These are phyloP conservation scores for Phytophthora pini DNA, from an alignment of 352 stramenopile genomes.

Conservation along the genomic window DNA sequence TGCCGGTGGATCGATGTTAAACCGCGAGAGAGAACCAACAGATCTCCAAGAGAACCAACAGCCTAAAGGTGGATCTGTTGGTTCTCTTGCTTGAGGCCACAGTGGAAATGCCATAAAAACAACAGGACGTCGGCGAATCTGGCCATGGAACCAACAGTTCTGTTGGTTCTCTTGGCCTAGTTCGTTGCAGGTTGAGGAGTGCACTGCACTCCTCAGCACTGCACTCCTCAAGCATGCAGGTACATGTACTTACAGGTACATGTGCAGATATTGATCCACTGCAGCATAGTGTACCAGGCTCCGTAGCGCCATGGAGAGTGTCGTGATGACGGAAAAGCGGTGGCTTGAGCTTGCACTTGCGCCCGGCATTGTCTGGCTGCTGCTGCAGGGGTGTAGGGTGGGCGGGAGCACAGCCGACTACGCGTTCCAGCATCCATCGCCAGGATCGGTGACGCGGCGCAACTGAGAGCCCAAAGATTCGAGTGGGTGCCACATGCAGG, in stretches of 20 bases:
- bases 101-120: slow-evolving; percentile 19
- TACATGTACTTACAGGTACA: no score
- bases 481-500: background rate
- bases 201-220: background rate
- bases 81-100: slow-evolving; percentile 22
- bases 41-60: slow-evolving; percentile 32
- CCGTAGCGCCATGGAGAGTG: no score
- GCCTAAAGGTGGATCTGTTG: slow-evolving; percentile 20
- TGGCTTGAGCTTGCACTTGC: slow-evolving; percentile 8
- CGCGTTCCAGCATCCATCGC: slow-evolving; percentile 10
- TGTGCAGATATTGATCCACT: no score
- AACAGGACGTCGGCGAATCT: slow-evolving; percentile 5
- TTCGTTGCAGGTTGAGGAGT: background rate
- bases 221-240: background rate
- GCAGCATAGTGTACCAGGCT: no score
- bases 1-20: slow-evolving; percentile 22
- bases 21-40: slow-evolving; percentile 40
- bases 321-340: no score
- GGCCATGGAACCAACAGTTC: slow-evolving; percentile 14
- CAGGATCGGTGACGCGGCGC: slow-evolving; percentile 9
- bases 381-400: slow-evolving; percentile 1
- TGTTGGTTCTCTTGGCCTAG: slow-evolving; percentile 18
- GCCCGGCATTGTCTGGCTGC: slow-evolving; percentile 10
- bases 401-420: background rate
- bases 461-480: background rate